phyloP scores from a whole-genome alignment of 148 eudicot genomes.

The Pouteria glomerata region DNA sequence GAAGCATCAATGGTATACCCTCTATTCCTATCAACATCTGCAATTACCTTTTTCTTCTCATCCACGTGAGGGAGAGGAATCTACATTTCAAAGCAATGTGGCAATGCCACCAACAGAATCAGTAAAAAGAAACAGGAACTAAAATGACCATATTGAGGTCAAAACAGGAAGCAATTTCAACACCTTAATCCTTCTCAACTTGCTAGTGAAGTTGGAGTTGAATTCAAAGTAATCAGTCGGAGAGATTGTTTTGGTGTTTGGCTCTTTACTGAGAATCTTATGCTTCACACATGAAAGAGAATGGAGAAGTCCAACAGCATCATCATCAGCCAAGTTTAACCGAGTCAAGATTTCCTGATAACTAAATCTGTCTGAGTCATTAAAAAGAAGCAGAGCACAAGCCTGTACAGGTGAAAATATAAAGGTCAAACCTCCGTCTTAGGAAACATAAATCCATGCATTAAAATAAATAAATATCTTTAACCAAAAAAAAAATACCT shows the following conservation, averaged over 20 bases:
- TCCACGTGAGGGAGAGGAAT: constrained; percentile 45
- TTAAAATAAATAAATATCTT: too few species aligned
- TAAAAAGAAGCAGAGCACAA: too few species aligned
- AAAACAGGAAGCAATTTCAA: background rate
- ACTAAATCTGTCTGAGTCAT: too few species aligned
- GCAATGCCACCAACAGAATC: background rate
- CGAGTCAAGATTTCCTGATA: background rate
- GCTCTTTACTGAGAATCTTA: constrained; percentile 49
- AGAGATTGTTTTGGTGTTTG: constrained; percentile 39
- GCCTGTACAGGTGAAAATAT: too few species aligned
- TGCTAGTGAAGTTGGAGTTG: constrained; percentile 43
- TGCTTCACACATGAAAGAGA: constrained; percentile 26
- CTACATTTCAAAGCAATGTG: constrained; percentile 10
- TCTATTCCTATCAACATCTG: constrained; percentile 45
- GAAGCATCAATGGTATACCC: constrained; percentile 44
- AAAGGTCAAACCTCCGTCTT: too few species aligned
- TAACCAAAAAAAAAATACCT: too few species aligned
- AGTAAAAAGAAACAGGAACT: background rate
- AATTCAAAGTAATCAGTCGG: constrained; percentile 34
- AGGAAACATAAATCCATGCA: too few species aligned
- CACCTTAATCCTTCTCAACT: constrained; percentile 45
- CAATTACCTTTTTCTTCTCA: constrained; percentile 45
- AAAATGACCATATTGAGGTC: background rate
- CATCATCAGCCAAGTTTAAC: background rate
- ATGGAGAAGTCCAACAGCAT: background rate